Evolutionary conservation across 805 yeast species (phyloP), one percentile per base, ranked within the genome.

Genomic region (Debaryomyces maramus): DNA sequence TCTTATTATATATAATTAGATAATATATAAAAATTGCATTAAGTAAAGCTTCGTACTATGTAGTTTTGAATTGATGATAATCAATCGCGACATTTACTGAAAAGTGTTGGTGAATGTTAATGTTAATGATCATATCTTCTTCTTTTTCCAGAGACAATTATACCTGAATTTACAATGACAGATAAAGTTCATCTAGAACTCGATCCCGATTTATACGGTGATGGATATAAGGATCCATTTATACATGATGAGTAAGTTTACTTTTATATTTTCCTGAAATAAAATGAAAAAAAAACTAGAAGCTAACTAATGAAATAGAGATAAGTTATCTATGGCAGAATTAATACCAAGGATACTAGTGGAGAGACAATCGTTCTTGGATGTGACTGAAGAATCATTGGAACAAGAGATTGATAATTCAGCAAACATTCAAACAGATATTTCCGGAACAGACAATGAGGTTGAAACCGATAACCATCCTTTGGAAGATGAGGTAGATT

Each of bases 291-390:
- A n/a, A n/a, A n/a, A n/a, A n/a, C n/a, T 15, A 8, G 10, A 22
- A 11, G 9, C 6, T 29, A 29, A 8, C 17, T 15, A 15, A 17
- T 14, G 31, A 11, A 28, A 6, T 27, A 63, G 69, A 46, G 70
- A 69, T 37, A 56, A 69, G 32, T 61, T 79, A 44, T 62, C 79
- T 0, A 53, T 83, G 23, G 67, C 70, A 13, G 81, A 80, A 47
- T 55, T 83, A 24, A 77, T 83, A 18, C 85, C 85, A 4, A 63
- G 78, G 28, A 79, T 83, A 22, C 64, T 82, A 31, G 62, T 63
- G 21, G 85, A 83, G 51, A 62, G 84, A 18, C 80, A 82, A 26
- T 72, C 85, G 15, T 84, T 85, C 46, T 56, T 74, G 17, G 65
- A 75, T 34, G 55, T 85, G 3, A 73, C 85, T 3, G 90, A 85